Conservation (phyloP, 495 filamentous ascomycete species). For the Xylaria flabelliformis region DNA sequence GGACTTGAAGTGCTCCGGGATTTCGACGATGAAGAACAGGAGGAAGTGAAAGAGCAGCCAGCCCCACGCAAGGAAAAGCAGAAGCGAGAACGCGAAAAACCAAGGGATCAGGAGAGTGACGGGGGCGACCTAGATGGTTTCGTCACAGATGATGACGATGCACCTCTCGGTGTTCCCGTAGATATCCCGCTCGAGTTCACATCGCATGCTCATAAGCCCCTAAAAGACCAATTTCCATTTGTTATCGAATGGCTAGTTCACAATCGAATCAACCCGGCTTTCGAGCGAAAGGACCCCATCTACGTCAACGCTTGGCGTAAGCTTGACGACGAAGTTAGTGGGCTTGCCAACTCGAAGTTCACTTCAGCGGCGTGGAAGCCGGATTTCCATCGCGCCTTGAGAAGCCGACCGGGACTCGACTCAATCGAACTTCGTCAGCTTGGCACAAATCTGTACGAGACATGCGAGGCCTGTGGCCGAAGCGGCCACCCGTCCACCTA, state of each 20-base stretch:
- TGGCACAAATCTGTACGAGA: conserved; percentile 47
- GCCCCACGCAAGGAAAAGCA: conserved; percentile 28
- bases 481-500: conserved; percentile 69
- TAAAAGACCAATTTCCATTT: conserved; percentile 78
- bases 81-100: conserved; percentile 34
- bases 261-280: conserved; percentile 74
- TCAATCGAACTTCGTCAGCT: conserved; percentile 37
- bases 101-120: conserved; percentile 54
- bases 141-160: conserved; percentile 69
- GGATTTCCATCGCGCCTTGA: conserved; percentile 68
- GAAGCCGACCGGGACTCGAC: conserved; percentile 64
- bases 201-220: conserved; percentile 66
- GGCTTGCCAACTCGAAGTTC: conserved; percentile 73
- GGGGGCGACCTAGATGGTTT: conserved; percentile 74
- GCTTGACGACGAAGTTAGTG: conserved; percentile 73
- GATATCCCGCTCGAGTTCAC: conserved; percentile 78
- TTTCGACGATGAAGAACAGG: conserved; percentile 57
- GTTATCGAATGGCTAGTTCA: conserved; percentile 84
- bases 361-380: conserved; percentile 74
- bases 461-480: conserved; percentile 81
- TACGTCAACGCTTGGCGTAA: conserved; percentile 77
- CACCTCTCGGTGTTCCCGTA: conserved; percentile 65
- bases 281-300: conserved; percentile 65
- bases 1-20: conserved; percentile 43
- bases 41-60: conserved; percentile 30